These are phyloP conservation scores for Trichophyton simii DNA, from an alignment of 2,329 filamentous ascomycete species.

Conservation along the genomic window DNA sequence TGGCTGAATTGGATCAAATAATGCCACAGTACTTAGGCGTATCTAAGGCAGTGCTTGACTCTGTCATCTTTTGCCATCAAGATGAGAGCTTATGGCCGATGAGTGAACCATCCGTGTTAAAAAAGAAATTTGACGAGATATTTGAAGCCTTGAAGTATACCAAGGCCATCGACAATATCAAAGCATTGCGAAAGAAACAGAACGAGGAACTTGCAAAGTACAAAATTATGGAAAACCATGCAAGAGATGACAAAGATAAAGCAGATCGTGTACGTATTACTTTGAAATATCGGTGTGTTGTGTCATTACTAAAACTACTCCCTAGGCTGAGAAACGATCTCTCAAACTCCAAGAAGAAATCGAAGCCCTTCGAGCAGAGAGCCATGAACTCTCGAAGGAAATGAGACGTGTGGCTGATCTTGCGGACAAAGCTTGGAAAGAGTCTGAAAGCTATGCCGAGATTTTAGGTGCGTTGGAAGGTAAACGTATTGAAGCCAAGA, in stretches of 20 bases:
- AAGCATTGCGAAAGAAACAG: slow-evolving; percentile 69
- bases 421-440: slow-evolving; percentile 55
- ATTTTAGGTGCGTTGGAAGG: slow-evolving; percentile 63
- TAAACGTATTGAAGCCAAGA: slow-evolving; percentile 61
- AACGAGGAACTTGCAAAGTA: slow-evolving; percentile 60
- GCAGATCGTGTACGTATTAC: slow-evolving; percentile 48
- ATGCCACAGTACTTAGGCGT: slow-evolving; percentile 82
- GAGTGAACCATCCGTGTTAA: slow-evolving; percentile 71
- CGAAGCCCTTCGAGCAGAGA: slow-evolving; percentile 46
- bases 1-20: slow-evolving; percentile 68
- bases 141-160: slow-evolving; percentile 96
- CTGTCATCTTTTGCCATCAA: slow-evolving; percentile 97
- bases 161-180: slow-evolving; percentile 93
- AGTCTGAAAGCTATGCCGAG: slow-evolving; percentile 59
- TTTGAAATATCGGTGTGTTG: background rate
- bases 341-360: slow-evolving; percentile 52
- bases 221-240: slow-evolving; percentile 62
- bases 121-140: slow-evolving; percentile 94
- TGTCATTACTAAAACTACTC: slow-evolving; percentile 8
- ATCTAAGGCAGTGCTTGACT: slow-evolving; percentile 76
- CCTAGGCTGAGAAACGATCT: slow-evolving; percentile 48
- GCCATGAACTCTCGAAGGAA: slow-evolving; percentile 44
- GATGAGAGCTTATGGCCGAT: slow-evolving; percentile 96
- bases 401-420: slow-evolving; percentile 35
- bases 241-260: slow-evolving; percentile 73